Conservation (phyloP, 2,329 filamentous ascomycete genomes). For the Xylaria hypoxylon region DNA sequence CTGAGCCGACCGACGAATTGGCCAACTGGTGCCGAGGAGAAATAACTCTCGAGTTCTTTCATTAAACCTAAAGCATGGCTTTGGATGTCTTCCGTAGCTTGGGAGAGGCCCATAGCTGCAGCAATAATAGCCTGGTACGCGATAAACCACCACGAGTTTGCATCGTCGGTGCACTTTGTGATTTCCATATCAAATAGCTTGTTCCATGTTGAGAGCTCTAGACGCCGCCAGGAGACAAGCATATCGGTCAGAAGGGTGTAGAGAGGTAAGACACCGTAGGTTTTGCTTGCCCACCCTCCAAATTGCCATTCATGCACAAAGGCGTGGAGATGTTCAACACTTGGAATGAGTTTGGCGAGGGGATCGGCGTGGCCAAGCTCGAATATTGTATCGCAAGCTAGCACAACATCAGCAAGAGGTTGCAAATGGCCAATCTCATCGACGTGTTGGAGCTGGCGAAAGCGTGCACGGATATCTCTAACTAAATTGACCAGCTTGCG, state of each 20-base stretch:
- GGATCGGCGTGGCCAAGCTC: slow-evolving; percentile 83
- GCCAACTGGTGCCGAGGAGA: slow-evolving; percentile 81
- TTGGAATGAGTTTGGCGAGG: slow-evolving; percentile 85
- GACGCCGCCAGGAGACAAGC: slow-evolving; percentile 87
- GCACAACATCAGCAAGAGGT: slow-evolving; percentile 81
- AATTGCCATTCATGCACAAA: slow-evolving; percentile 94
- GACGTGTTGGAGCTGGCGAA: slow-evolving; percentile 74
- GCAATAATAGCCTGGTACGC: slow-evolving; percentile 91
- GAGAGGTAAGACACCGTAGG: slow-evolving; percentile 75
- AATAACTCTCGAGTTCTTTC: slow-evolving; percentile 82
- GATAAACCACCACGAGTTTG: slow-evolving; percentile 94
- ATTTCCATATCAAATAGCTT: slow-evolving; percentile 87
- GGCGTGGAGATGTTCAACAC: slow-evolving; percentile 86
- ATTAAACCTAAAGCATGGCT: slow-evolving; percentile 76
- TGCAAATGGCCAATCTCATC: slow-evolving; percentile 79
- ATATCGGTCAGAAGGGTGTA: slow-evolving; percentile 84
- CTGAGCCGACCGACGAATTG: slow-evolving; percentile 80
- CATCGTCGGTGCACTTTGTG: slow-evolving; percentile 78
- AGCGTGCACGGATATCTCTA: slow-evolving; percentile 75
- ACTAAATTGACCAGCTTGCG: slow-evolving; percentile 78
- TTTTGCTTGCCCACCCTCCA: slow-evolving; percentile 83
- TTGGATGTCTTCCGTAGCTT: slow-evolving; percentile 68
- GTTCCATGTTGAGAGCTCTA: slow-evolving; percentile 93
- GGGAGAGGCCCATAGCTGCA: slow-evolving; percentile 74
- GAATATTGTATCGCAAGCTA: slow-evolving; percentile 79